Base-by-base conservation (phyloP, 495 filamentous ascomycete genomes). In the Penicillium antarcticum region DNA sequence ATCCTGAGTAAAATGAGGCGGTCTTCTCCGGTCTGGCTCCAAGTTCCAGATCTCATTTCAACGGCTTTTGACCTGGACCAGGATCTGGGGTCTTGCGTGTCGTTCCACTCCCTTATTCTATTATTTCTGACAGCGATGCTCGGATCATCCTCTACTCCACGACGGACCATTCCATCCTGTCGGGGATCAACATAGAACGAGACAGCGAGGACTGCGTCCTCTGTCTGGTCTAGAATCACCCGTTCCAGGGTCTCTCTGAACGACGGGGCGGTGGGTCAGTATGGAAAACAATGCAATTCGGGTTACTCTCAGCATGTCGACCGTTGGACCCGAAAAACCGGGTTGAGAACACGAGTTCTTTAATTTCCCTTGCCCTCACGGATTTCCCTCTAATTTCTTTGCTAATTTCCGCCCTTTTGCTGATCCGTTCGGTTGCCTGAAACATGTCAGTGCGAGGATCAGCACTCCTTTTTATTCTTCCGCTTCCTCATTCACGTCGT, bases 1-100 rank as follows among this genome's bases (percentile, higher is more conserved):
- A 57, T 56, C 62, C 59, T 65, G n/a, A 5, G 48, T 44, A 23
- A 56, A 61, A 58, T 57, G 59, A 65, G 26, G 45, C 56, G 52
- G 53, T 36, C 52, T 47, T 36, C 45, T 36, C 48, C 52, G 42
- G 61, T 34, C 54, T 48, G 49, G 60, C 59, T 65, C 59, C 58
- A 56, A 57, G 51, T 55, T 53, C 56, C 56, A 58, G 56, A 58
- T 58, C 55, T 18, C 40, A 39, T 33, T 42, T 51, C 49, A 63
- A 60, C 57, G 57, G 61, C 54, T 53, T 53, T 50, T 17, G 47
- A 39, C 51, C 40, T 49, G 7, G 26, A 29, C 26, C 48, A 52
- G 29, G 26, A 34, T 17, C 13, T 19, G 26, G 26, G 26, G 26
- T 29, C 8, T 23, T 23, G 21, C 21, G 21, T 23, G 21, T 23